Percentiles rank a stretch among this genome's conserved stretches.
Conservation (phyloP, 1,139 yeast species). For the Yamadazyma songkhlaensis region DNA sequence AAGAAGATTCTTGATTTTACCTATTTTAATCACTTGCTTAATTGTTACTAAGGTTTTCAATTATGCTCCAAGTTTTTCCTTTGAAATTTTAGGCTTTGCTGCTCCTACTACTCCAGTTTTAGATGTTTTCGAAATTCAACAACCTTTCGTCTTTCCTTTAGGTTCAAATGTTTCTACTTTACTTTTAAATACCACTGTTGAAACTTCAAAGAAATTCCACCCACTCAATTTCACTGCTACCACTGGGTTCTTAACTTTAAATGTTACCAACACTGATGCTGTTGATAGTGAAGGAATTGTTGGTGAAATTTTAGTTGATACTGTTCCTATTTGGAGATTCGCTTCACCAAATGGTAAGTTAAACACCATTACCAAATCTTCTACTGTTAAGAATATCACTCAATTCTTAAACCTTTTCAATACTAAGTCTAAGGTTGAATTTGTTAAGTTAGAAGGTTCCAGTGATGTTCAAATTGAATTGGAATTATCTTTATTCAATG, state of each 20-base stretch:
- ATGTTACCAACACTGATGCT: conserved; percentile 17
- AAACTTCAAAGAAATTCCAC: conserved; percentile 12
- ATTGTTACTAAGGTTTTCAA: too few species aligned
- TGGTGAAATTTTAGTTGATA: conserved; percentile 20
- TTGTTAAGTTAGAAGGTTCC: conserved; percentile 19
- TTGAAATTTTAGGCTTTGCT: neutral
- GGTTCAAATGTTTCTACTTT: conserved; percentile 10
- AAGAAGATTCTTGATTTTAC: too few species aligned
- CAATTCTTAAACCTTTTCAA: conserved; percentile 18
- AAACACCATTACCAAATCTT: conserved; percentile 16
- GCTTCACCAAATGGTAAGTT: conserved; percentile 19
- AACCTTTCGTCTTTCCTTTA: conserved; percentile 13
- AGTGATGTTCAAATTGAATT: conserved; percentile 12
- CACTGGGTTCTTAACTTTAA: conserved; percentile 21
- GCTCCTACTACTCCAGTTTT: conserved; percentile 11
- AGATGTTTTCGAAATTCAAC: conserved; percentile 19
- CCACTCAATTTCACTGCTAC: conserved; percentile 20
- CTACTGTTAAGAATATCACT: conserved; percentile 20
- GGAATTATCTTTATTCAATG: conserved; percentile 17
- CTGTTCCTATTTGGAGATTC: conserved; percentile 23
- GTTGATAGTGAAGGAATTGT: conserved; percentile 15
- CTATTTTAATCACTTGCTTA: too few species aligned
- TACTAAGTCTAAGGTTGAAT: conserved; percentile 11
- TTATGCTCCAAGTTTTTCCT: neutral
- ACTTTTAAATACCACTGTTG: conserved; percentile 16